These are phyloP conservation scores for Dipteronia sinensis DNA, from an alignment of 345 rosid genomes.

Conservation along the genomic window DNA sequence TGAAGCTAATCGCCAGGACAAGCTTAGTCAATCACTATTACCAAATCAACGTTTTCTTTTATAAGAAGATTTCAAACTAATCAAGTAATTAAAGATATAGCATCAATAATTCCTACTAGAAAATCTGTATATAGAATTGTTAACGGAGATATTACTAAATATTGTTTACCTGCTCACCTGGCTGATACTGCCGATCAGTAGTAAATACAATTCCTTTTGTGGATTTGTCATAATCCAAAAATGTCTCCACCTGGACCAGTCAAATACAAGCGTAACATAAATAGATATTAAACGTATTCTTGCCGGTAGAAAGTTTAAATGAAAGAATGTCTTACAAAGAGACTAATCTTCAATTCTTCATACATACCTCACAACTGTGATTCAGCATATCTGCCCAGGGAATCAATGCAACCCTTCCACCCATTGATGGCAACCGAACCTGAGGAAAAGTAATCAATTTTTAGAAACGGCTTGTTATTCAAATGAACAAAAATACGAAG, in stretches of 20 bases:
- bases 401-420: constrained; percentile 88
- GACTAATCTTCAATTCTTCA: constrained; percentile 17
- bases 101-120: background rate
- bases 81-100: background rate
- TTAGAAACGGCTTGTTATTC: background rate
- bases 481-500: too few species aligned
- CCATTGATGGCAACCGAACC: constrained; percentile 96
- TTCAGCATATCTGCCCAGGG: constrained; percentile 99
- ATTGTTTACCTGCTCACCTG: constrained; percentile 93
- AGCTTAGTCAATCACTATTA: too few species aligned
- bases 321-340: constrained; percentile 8
- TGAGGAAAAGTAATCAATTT: constrained; percentile 22
- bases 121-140: background rate
- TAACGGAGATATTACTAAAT: constrained; percentile 9
- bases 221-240: constrained; percentile 89
- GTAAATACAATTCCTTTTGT: constrained; percentile 84
- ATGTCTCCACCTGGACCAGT: constrained; percentile 73
- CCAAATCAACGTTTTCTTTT: background rate
- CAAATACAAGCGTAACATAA: constrained; percentile 19
- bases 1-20: background rate
- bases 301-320: background rate
- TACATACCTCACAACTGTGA: constrained; percentile 90
- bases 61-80: background rate
- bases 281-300: constrained; percentile 17
- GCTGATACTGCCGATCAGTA: constrained; percentile 81